Conservation (phyloP, 2,329 filamentous ascomycete genomes). For the Torrubiellomyces zombiae region DNA sequence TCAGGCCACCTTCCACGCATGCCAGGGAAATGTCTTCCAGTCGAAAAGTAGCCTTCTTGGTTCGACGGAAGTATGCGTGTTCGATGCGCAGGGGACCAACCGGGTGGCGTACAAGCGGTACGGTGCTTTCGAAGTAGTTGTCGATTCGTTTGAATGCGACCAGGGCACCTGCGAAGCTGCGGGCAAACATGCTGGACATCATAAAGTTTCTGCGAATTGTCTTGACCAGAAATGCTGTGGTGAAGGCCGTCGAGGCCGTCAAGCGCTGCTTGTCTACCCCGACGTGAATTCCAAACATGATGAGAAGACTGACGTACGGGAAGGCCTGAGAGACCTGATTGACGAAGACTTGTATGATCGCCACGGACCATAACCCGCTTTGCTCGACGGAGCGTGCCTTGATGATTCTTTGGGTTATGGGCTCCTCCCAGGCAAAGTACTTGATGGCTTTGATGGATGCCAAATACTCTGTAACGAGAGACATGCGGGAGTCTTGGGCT, state of each 20-base stretch:
- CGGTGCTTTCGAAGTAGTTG: constrained; percentile 34
- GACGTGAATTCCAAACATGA: constrained; percentile 37
- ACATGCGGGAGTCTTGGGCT: constrained; percentile 39
- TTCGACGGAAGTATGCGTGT: constrained; percentile 30
- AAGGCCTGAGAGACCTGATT: constrained; percentile 34
- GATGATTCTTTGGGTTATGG: constrained; percentile 33
- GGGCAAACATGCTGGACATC: constrained; percentile 27
- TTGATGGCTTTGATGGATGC: constrained; percentile 41
- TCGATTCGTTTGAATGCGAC: constrained; percentile 35
- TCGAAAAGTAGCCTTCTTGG: constrained; percentile 30
- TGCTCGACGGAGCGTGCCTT: constrained; percentile 33
- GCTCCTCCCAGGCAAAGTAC: constrained; percentile 43
- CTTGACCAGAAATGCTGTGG: constrained; percentile 34
- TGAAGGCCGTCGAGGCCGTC: constrained; percentile 40
- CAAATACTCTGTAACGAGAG: constrained; percentile 40
- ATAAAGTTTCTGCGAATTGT: constrained; percentile 35
- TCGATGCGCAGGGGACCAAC: constrained; percentile 29
- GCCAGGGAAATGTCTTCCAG: constrained; percentile 31
- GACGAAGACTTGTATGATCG: constrained; percentile 27
- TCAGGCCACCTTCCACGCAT: constrained; percentile 36
- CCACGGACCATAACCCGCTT: constrained; percentile 34
- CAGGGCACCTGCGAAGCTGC: constrained; percentile 17
- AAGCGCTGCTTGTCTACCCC: constrained; percentile 28
- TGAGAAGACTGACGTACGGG: constrained; percentile 32
- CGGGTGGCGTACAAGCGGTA: constrained; percentile 29